Conservation (phyloP, 768 basidiomycete species). For the Tylopilus balloui region DNA sequence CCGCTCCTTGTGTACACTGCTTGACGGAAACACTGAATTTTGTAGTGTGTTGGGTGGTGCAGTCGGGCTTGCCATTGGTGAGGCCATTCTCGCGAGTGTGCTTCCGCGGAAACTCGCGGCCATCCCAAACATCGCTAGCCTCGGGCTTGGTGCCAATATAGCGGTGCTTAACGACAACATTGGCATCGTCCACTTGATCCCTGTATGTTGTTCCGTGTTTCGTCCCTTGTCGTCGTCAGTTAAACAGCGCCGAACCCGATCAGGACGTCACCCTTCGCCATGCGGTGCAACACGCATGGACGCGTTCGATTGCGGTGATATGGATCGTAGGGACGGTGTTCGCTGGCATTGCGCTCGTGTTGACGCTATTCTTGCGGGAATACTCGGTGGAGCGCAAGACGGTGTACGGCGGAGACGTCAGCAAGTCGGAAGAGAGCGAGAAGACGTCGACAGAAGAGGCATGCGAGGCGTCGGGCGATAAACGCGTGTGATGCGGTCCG, state of each 20-base stretch:
- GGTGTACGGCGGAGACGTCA: conserved; percentile 33
- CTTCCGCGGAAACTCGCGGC: conserved; percentile 31
- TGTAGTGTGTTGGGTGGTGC: conserved; percentile 65
- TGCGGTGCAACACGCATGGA: conserved; percentile 56
- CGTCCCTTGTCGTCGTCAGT: neutral
- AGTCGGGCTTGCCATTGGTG: conserved; percentile 65
- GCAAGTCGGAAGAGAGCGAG: conserved; percentile 19
- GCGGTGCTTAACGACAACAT: conserved; percentile 45
- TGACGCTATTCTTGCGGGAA: conserved; percentile 49
- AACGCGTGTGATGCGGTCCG: neutral
- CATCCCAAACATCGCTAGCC: conserved; percentile 29
- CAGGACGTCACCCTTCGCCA: conserved; percentile 48
- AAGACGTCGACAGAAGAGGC: neutral
- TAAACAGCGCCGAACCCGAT: neutral
- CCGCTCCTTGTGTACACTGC: neutral
- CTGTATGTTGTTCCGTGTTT: conserved; percentile 1
- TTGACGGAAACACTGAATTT: neutral
- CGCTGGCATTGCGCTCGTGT: conserved; percentile 47
- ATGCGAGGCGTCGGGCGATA: neutral
- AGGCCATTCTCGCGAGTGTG: conserved; percentile 62
- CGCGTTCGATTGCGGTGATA: conserved; percentile 55
- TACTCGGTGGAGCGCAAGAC: conserved; percentile 57
- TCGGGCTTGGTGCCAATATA: conserved; percentile 34
- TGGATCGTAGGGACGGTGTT: conserved; percentile 66
- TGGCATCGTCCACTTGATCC: conserved; percentile 32